A percentile compares a stretch with the other conserved stretches of the same genome.
Evolutionary conservation across 345 rosid species (phyloP).

Genomic region (Gynandropsis gynandra): DNA sequence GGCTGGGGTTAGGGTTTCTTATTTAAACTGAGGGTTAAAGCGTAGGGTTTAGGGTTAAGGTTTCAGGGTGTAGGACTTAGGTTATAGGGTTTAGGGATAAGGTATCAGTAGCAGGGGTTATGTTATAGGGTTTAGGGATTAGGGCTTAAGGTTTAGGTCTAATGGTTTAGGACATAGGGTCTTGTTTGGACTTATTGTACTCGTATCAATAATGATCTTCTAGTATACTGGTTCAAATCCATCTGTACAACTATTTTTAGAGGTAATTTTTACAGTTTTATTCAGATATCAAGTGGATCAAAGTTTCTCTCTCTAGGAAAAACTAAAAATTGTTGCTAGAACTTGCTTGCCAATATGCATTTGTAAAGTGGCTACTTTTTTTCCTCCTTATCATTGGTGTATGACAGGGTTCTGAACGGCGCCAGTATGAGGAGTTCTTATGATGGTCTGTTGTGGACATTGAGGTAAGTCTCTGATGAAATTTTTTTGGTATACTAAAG

Average conservation of each 20-base stretch:
- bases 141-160: too few species aligned
- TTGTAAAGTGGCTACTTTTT: slow-evolving; percentile 10
- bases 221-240: slow-evolving; percentile 72
- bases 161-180: too few species aligned
- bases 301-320: too few species aligned
- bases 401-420: slow-evolving; percentile 69
- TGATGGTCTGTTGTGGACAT: slow-evolving; percentile 85
- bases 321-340: not conserved
- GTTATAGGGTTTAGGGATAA: too few species aligned
- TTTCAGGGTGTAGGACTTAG: too few species aligned
- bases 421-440: slow-evolving; percentile 62
- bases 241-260: slow-evolving; percentile 59
- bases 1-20: too few species aligned
- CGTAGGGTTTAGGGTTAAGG: too few species aligned
- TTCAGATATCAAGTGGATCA: slow-evolving; percentile 8
- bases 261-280: slow-evolving; percentile 42
- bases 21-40: too few species aligned
- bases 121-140: too few species aligned
- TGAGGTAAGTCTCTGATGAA: slow-evolving; percentile 48
- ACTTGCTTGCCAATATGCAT: not conserved
- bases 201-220: slow-evolving; percentile 55
- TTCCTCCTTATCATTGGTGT: slow-evolving; percentile 12
- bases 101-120: too few species aligned
- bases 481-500: not conserved
- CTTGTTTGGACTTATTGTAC: slow-evolving; percentile 46